Base-by-base conservation (phyloP, 2,329 filamentous ascomycete genomes). In the Alternaria sp. region DNA sequence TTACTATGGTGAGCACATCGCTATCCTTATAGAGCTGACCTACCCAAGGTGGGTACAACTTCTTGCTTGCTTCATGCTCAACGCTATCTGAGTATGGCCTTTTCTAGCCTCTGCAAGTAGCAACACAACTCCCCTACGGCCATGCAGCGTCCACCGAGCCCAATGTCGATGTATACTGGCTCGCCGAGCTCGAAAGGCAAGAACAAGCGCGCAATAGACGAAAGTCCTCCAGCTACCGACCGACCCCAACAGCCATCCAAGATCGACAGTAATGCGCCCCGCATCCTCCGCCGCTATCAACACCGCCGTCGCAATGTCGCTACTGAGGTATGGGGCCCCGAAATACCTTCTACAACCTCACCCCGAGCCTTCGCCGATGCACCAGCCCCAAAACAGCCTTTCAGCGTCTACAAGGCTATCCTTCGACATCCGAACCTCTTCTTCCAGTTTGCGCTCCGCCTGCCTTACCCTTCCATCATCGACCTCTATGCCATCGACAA, bases 401-500 rank as follows among this genome's bases (percentile, higher is more conserved):
- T 79, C 68, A 77, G 74, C 63, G 59, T 77, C 55, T 78, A 74
- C 67, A 75, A 75, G 60, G 67, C 73, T 3, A 65, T 80, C 27
- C 57, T 80, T 20, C 69, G 72, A 1, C 73, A 80, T 62, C 70
- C 69, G 14, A 74, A 78, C 60, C 67, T 80, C 56, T 76, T 78
- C 65, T 76, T 78, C 57, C 71, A 71, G 25, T 72, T 80, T 55
- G 67, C 68, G 8, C 64, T 73, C 5, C 68, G 68, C 9, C 66
- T 80, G 1, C 63, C 67, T 0, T 68, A 70, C n/a, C 5, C 56
- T 0, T 46, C 64, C 6, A 60, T 79, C 22, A 50, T 74, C 44
- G 52, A 71, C 44, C 71, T 80, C 30, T 79, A 79, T 66, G 69
- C 74, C 60, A 78, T 80, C 63, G 75, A 77, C 66, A 80, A 80